These are phyloP conservation scores for Knufia petricola DNA, from an alignment of 2,329 filamentous ascomycete genomes.

Conservation along the genomic window DNA sequence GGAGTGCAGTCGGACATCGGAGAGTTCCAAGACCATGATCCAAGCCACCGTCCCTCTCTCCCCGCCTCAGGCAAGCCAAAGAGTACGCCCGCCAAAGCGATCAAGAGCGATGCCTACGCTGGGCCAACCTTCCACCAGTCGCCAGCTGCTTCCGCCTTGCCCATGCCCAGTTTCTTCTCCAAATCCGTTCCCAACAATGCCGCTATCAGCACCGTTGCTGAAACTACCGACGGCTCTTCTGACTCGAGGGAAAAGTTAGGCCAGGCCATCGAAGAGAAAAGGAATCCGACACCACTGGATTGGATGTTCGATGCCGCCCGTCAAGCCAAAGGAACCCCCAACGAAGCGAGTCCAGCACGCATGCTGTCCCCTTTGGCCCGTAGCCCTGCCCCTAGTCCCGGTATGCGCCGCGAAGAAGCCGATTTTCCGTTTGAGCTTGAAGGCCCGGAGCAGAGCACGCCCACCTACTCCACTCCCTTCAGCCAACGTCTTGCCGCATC, in stretches of 20 bases:
- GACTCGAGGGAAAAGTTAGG: conserved; percentile 25
- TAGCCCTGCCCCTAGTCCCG: conserved; percentile 31
- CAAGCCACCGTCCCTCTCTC: background rate
- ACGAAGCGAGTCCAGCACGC: conserved; percentile 35
- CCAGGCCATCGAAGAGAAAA: conserved; percentile 26
- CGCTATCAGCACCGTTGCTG: conserved; percentile 30
- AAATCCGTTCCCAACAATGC: conserved; percentile 60
- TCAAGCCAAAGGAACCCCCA: conserved; percentile 49
- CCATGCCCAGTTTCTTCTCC: conserved; percentile 79
- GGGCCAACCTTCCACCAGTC: conserved; percentile 93
- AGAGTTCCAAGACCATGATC: background rate
- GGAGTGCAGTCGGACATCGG: conserved; percentile 7
- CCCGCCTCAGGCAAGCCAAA: background rate
- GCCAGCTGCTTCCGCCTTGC: conserved; percentile 78
- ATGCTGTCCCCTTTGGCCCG: conserved; percentile 46
- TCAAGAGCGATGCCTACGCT: conserved; percentile 58
- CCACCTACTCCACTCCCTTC: conserved; percentile 55
- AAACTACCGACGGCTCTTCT: conserved; percentile 32
- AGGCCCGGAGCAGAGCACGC: conserved; percentile 47
- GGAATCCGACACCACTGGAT: conserved; percentile 69
- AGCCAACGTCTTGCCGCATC: conserved; percentile 38
- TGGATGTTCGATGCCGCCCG: conserved; percentile 73
- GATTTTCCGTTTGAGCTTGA: conserved; percentile 63
- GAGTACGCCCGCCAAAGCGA: conserved; percentile 2
- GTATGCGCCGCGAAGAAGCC: conserved; percentile 41